These are phyloP conservation scores for Tilletia caries DNA, from an alignment of 1,284 basidiomycete genomes.

Conservation along the genomic window DNA sequence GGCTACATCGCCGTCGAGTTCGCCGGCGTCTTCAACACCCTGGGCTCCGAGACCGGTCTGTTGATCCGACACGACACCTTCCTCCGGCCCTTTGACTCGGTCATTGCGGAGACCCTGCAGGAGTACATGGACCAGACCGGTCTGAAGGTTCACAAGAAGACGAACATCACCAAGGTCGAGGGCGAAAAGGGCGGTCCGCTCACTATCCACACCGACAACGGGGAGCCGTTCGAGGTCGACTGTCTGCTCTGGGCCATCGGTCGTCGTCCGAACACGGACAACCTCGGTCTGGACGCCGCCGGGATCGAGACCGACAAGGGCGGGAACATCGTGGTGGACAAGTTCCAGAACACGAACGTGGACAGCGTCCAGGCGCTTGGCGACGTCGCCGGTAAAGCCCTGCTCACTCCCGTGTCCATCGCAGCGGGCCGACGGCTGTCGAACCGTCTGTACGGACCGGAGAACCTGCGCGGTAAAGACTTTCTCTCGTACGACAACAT, in stretches of 20 bases:
- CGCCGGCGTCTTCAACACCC: slow-evolving; percentile 49
- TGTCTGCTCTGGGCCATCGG: slow-evolving; percentile 91
- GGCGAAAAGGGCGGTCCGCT: slow-evolving; percentile 53
- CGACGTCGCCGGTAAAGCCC: slow-evolving; percentile 84
- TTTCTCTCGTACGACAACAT: slow-evolving; percentile 88
- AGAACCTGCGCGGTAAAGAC: slow-evolving; percentile 64
- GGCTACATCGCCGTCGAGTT: slow-evolving; percentile 93
- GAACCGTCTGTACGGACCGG: slow-evolving; percentile 71
- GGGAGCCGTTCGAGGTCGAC: slow-evolving; percentile 79
- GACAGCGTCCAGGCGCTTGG: slow-evolving; percentile 77
- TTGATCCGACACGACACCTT: slow-evolving; percentile 85
- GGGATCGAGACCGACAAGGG: slow-evolving; percentile 73
- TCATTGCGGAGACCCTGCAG: slow-evolving; percentile 79
- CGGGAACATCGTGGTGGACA: slow-evolving; percentile 82
- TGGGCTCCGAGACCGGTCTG: slow-evolving; percentile 74
- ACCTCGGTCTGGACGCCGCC: slow-evolving; percentile 72
- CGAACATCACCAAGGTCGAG: slow-evolving; percentile 73
- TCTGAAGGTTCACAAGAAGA: slow-evolving; percentile 76
- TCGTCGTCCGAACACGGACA: slow-evolving; percentile 73
- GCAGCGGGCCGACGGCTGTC: slow-evolving; percentile 84
- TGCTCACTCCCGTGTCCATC: slow-evolving; percentile 96
- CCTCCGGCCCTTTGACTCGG: slow-evolving; percentile 86
- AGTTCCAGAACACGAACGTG: slow-evolving; percentile 73
- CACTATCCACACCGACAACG: slow-evolving; percentile 56
- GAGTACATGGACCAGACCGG: slow-evolving; percentile 93